Base-by-base conservation (phyloP, 2,329 filamentous ascomycete species). In the Aureobasidium sp. region DNA sequence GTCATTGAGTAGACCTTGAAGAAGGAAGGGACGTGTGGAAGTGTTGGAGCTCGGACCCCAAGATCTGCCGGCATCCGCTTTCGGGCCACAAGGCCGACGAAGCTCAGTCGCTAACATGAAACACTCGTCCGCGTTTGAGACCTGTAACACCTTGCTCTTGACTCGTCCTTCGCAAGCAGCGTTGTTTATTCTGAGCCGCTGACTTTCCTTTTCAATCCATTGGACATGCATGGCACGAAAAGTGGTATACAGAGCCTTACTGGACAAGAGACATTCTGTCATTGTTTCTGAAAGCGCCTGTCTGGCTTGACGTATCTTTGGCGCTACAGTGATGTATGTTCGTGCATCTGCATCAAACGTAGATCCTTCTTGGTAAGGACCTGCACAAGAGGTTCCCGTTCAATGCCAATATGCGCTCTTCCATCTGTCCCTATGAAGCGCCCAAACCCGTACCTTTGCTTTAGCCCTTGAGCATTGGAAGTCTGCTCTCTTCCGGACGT, bases 361-460 rank as follows among this genome's bases (percentile, higher is more conserved):
- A 61, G 12, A 9, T 62, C 59, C 6, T 25, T 5, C n/a, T 62
- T 62, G 20, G 27, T 55, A 17, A 62, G 20, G 14, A 62, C 37
- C 4, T 45, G 49, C 25, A 68, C 64, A 58, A 77, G 77, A 0
- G 78, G 77, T 27, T 78, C 73, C 27, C 75, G 68, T 37, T 86
- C 83, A 47, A 85, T 79, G 0, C 83, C 83, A 0, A 81, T 63
- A 61, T 84, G 80, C 0, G 72, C 69, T 8, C 72, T 72, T 0
- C 80, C 78, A 64, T 85, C 82, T 0, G 65, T 67, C 0, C 80
- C 82, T 1, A 81, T 59, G 60, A 76, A 85, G 0, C 72, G 73
- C 0, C 83, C 82, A 65, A 80, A 85, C 0, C 78, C 79, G 60
- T 79, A 80, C 0, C 62, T 66, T 12, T 51, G 36, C 9, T 62